Conservation (phyloP, 2,329 filamentous ascomycete species). For the Penicillium sp. region DNA sequence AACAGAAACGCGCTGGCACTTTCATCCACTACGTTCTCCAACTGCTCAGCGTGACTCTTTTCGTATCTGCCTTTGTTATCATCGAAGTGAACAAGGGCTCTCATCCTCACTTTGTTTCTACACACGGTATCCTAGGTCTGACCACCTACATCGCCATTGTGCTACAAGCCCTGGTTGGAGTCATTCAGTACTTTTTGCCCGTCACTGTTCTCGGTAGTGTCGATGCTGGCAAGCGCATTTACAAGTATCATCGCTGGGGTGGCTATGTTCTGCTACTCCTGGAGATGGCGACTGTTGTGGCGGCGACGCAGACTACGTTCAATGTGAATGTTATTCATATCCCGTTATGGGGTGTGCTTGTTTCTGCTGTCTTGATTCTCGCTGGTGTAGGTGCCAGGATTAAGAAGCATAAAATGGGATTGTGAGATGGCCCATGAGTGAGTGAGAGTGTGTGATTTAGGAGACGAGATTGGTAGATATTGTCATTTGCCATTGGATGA, state of each 20-base stretch:
- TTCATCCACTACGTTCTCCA: conserved; percentile 65
- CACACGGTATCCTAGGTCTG: conserved; percentile 80
- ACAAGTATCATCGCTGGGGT: conserved; percentile 79
- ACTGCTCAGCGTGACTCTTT: conserved; percentile 50
- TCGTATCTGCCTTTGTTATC: conserved; percentile 42
- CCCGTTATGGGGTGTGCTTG: conserved; percentile 68
- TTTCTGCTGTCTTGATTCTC: conserved; percentile 64
- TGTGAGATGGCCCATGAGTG: too few species aligned
- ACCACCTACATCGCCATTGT: conserved; percentile 66
- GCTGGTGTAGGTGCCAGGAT: conserved; percentile 73
- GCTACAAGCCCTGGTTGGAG: conserved; percentile 72
- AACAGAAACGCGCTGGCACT: conserved; percentile 66
- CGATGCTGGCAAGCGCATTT: conserved; percentile 74
- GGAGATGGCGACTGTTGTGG: conserved; percentile 68
- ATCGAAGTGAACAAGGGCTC: conserved; percentile 71
- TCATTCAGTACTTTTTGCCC: conserved; percentile 77
- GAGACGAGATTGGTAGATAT: too few species aligned
- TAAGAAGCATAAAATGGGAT: conserved; percentile 74
- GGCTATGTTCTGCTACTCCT: conserved; percentile 72
- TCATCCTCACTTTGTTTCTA: conserved; percentile 66
- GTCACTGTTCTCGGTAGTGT: conserved; percentile 67
- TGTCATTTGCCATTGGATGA: too few species aligned
- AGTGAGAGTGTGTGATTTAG: background rate
- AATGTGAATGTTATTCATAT: conserved; percentile 66
- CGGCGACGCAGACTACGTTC: conserved; percentile 73